Conservation (phyloP, 2,329 filamentous ascomycete species). For the Ramichloridium luteum region DNA sequence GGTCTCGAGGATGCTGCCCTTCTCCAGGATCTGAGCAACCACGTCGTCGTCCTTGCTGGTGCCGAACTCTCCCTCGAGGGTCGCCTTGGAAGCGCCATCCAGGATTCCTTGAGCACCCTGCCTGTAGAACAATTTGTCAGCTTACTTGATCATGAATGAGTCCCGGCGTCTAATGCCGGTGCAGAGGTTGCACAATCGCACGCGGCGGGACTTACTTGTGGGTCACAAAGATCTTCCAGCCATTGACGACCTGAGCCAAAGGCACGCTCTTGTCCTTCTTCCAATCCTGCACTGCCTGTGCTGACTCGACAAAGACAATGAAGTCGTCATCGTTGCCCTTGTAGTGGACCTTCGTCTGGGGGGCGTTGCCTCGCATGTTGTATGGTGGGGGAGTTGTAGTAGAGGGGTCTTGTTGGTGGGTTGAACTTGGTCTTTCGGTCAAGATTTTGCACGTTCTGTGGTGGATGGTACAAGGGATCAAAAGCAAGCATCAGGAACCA, state of each 20-base stretch:
- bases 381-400: no score
- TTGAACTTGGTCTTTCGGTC: no score
- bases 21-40: constrained; percentile 68
- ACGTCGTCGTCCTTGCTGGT: constrained; percentile 67
- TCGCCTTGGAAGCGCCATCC: constrained; percentile 61
- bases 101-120: constrained; percentile 74
- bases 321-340: constrained; percentile 63
- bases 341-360: constrained; percentile 70
- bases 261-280: constrained; percentile 65
- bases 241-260: constrained; percentile 70
- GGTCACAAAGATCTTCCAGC: constrained; percentile 81
- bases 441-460: no score
- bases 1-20: constrained; percentile 54
- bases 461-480: no score
- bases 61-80: constrained; percentile 77
- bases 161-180: not conserved
- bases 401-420: no score
- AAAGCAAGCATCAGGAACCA: no score
- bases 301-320: constrained; percentile 51
- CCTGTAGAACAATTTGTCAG: constrained; percentile 36
- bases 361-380: constrained; percentile 50
- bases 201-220: constrained; percentile 57
- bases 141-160: not conserved
- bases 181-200: not conserved
- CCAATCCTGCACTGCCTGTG: constrained; percentile 65